phyloP scores from a whole-genome alignment of 495 filamentous ascomycete species.

The Hypoxylon intermedium region DNA sequence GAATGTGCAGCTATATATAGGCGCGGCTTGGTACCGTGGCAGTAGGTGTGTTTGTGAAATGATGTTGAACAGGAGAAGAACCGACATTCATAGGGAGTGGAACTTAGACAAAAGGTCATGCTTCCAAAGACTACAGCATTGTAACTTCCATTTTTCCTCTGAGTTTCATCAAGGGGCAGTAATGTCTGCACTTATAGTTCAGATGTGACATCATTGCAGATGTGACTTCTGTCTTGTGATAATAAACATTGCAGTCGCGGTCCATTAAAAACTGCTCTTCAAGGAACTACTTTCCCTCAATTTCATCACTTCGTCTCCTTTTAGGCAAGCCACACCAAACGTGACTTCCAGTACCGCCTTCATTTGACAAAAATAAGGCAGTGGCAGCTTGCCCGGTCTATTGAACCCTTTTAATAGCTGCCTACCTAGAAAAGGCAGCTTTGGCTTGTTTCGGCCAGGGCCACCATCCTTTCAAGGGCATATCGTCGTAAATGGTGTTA shows the following conservation, averaged over 20 bases:
- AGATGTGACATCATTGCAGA: not conserved
- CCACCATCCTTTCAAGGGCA: constrained; percentile 30
- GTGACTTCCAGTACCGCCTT: not conserved
- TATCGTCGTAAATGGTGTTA: constrained; percentile 33
- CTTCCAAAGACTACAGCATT: constrained; percentile 4
- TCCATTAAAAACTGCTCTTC: not conserved
- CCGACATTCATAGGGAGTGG: constrained; percentile 1
- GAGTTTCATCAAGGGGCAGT: not conserved
- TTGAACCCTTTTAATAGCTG: not conserved
- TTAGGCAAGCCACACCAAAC: not conserved
- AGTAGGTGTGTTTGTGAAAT: not conserved
- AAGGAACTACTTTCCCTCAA: not conserved
- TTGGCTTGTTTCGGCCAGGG: constrained; percentile 27
- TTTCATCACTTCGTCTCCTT: not conserved
- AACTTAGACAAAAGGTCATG: not conserved
- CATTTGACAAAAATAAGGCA: not conserved
- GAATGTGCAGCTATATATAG: too few relatives aligned
- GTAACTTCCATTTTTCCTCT: not conserved
- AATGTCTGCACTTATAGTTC: not conserved
- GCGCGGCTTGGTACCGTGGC: too few relatives aligned
- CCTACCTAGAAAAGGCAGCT: too few relatives aligned
- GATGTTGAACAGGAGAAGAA: constrained; percentile 2
- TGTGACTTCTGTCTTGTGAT: not conserved
- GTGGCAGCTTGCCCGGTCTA: not conserved
- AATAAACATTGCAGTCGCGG: not conserved